Conservation (phyloP, 1,284 basidiomycete genomes). For the Mrakiaceae sp. region DNA sequence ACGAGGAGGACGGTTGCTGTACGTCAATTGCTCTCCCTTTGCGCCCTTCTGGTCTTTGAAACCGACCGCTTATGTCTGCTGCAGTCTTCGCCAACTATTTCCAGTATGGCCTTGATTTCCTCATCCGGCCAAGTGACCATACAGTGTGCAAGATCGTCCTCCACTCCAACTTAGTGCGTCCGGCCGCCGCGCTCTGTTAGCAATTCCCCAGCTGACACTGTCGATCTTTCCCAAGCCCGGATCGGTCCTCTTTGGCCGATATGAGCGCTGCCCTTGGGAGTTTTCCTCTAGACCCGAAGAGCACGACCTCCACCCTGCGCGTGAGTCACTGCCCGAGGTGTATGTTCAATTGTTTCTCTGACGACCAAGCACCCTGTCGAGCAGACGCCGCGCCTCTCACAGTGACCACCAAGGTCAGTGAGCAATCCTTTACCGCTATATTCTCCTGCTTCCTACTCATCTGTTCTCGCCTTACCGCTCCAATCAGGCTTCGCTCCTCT, state of each 20-base stretch:
- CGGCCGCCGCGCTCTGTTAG: not conserved
- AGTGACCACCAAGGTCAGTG: not conserved
- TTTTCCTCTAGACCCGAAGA: not conserved
- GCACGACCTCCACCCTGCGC: not conserved
- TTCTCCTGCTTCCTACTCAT: not conserved
- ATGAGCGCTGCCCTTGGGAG: constrained; percentile 3
- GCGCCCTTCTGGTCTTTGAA: too few species aligned
- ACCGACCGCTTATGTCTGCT: too few species aligned
- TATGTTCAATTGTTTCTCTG: not conserved
- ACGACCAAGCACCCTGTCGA: not conserved
- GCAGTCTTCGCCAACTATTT: not conserved
- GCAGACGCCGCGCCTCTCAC: not conserved
- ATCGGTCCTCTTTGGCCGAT: not conserved
- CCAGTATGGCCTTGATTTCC: not conserved
- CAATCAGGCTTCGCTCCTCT: not conserved
- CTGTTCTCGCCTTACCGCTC: not conserved
- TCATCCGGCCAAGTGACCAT: not conserved
- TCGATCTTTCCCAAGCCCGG: not conserved
- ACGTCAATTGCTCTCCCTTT: too few species aligned
- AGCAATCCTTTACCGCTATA: too few species aligned
- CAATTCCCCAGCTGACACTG: not conserved
- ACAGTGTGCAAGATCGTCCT: not conserved
- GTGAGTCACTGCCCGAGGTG: not conserved
- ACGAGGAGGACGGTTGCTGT: not conserved
- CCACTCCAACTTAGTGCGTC: not conserved